Percentiles rank a stretch among this genome's conserved stretches.
These are phyloP conservation scores for Medicago lupulina DNA, from an alignment of 306 rosid genomes.

Conservation along the genomic window DNA sequence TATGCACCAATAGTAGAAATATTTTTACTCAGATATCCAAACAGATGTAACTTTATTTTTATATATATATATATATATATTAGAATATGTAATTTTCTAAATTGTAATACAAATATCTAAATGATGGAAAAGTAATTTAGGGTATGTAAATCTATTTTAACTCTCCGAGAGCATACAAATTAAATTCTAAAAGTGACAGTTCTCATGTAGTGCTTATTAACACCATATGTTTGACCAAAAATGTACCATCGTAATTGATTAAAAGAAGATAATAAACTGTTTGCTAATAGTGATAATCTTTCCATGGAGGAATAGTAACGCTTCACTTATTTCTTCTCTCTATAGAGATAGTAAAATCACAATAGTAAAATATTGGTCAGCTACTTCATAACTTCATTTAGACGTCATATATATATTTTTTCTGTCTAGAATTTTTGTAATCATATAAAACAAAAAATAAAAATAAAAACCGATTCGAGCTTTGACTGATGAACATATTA, in stretches of 20 bases:
- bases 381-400: slow-evolving; percentile 31
- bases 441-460: slow-evolving; percentile 11
- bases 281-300: slow-evolving; percentile 26
- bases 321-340: slow-evolving; percentile 18
- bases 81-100: too few species aligned
- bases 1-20: too few species aligned
- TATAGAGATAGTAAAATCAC: slow-evolving; percentile 25
- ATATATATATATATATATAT: too few species aligned
- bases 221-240: slow-evolving; percentile 38
- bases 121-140: background rate
- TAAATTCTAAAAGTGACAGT: background rate
- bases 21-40: background rate
- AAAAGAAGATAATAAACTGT: slow-evolving; percentile 28
- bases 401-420: slow-evolving; percentile 44
- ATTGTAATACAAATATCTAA: background rate
- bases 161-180: background rate
- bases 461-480: slow-evolving; percentile 6
- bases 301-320: slow-evolving; percentile 6
- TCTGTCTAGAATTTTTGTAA: slow-evolving; percentile 36
- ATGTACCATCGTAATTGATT: slow-evolving; percentile 24
- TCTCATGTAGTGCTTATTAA: background rate
- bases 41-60: too few species aligned
- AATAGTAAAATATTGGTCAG: slow-evolving; percentile 29
- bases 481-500: slow-evolving; percentile 23
- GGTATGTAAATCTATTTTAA: background rate